Conservation (phyloP, 2,329 filamentous ascomycete genomes). For the Cercospora zeina region DNA sequence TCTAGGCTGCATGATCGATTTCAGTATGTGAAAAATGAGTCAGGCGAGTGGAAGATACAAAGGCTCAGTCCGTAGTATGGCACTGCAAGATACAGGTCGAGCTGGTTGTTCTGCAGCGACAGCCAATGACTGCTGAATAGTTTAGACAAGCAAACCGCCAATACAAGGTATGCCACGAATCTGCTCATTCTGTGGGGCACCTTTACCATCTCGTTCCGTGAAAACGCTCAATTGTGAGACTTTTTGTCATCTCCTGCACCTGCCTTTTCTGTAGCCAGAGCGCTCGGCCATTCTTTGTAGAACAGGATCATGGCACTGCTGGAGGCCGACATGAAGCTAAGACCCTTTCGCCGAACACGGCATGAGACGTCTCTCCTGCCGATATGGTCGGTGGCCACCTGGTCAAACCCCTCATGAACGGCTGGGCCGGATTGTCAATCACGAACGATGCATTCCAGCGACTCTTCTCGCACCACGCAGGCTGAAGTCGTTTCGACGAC, state of each 20-base stretch:
- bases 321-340: not conserved
- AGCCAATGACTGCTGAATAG: not conserved
- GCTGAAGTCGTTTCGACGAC: not conserved
- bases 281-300: not conserved
- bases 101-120: not conserved
- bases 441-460: not conserved
- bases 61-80: slow-evolving; percentile 66
- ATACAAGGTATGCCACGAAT: no score
- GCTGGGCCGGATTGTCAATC: no score
- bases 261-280: not conserved
- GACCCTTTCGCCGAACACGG: not conserved
- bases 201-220: not conserved
- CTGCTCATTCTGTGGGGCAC: no score
- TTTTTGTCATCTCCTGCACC: not conserved
- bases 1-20: slow-evolving; percentile 94
- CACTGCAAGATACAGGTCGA: not conserved
- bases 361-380: not conserved
- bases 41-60: slow-evolving; percentile 55
- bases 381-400: not conserved
- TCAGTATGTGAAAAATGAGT: slow-evolving; percentile 66
- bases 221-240: not conserved
- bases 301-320: not conserved
- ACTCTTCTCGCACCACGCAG: not conserved
- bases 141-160: not conserved
- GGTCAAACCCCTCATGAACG: not conserved